Percentiles rank a stretch among this genome's conserved stretches.
These are phyloP conservation scores for Cyberlindnera sargentensis DNA, from an alignment of 805 yeast genomes.

Conservation along the genomic window DNA sequence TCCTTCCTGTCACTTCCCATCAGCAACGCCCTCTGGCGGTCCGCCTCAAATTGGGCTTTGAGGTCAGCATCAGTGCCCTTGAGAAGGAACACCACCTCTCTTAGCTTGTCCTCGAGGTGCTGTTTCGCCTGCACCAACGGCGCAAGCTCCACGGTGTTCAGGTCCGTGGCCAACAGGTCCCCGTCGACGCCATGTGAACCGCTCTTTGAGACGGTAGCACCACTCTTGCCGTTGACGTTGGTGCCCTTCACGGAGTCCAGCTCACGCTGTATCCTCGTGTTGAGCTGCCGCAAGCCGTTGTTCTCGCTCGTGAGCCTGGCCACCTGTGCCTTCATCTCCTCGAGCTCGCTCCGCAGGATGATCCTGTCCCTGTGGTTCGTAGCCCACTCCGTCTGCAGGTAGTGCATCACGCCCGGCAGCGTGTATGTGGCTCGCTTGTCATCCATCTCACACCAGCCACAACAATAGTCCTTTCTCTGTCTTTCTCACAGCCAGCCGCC, in stretches of 20 bases:
- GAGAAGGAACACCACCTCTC: constrained; percentile 24
- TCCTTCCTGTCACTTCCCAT: neutral
- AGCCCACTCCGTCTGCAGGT: constrained; percentile 56
- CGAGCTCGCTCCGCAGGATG: constrained; percentile 53
- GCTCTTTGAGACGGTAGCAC: neutral
- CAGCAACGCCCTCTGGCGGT: constrained; percentile 7
- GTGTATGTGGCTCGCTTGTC: constrained; percentile 9
- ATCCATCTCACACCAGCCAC: no score
- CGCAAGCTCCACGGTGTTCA: constrained; percentile 3
- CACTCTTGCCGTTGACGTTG: neutral
- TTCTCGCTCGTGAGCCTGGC: constrained; percentile 49
- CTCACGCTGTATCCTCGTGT: constrained; percentile 4
- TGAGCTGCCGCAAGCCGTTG: constrained; percentile 24
- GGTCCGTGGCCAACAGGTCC: neutral
- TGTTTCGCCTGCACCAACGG: constrained; percentile 21
- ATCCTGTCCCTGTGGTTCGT: constrained; percentile 53
- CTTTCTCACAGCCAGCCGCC: no score
- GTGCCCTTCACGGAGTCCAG: neutral
- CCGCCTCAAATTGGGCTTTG: constrained; percentile 6
- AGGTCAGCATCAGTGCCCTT: constrained; percentile 9
- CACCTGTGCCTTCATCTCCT: constrained; percentile 49
- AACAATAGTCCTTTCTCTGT: no score
- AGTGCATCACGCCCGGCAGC: constrained; percentile 50
- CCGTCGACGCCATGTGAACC: no score
- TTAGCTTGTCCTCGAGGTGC: constrained; percentile 22